phyloP scores from a whole-genome alignment of 345 rosid genomes.

The Gynandropsis gynandra region DNA sequence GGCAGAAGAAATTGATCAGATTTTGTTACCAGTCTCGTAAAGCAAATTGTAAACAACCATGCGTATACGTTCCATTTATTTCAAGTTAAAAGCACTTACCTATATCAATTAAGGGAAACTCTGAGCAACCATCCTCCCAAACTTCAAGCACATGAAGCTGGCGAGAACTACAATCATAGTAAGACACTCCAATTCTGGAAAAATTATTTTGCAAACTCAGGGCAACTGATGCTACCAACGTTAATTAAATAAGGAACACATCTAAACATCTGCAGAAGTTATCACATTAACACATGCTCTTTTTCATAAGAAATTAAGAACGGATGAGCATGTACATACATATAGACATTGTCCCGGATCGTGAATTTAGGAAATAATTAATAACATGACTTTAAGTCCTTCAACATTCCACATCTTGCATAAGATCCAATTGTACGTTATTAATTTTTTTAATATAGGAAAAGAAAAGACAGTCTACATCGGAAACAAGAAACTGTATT shows the following conservation, averaged over 20 bases:
- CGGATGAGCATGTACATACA: neutral
- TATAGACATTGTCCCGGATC: too few relatives aligned
- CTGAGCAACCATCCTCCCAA: slow-evolving; percentile 82
- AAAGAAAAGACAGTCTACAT: neutral
- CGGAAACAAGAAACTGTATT: slow-evolving; percentile 6
- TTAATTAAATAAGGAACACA: neutral
- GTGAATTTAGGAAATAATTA: too few relatives aligned
- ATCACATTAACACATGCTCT: slow-evolving; percentile 8
- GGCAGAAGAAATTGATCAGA: slow-evolving; percentile 10
- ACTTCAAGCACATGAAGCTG: slow-evolving; percentile 87
- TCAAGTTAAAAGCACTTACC: slow-evolving; percentile 35
- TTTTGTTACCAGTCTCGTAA: neutral
- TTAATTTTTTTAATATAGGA: too few relatives aligned
- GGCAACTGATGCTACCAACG: slow-evolving; percentile 4
- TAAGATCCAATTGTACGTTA: too few relatives aligned
- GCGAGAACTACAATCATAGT: slow-evolving; percentile 71
- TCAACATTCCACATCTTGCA: too few relatives aligned
- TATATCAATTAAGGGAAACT: slow-evolving; percentile 67
- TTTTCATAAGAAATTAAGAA: neutral
- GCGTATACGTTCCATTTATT: slow-evolving; percentile 5
- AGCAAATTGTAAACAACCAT: neutral
- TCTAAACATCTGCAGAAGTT: neutral
- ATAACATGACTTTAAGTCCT: too few relatives aligned
- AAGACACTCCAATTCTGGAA: slow-evolving; percentile 75
- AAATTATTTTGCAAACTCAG: slow-evolving; percentile 12